Evolutionary conservation across 164 flowering plant species (phyloP).

Genomic region (Magnolia officinalis): DNA sequence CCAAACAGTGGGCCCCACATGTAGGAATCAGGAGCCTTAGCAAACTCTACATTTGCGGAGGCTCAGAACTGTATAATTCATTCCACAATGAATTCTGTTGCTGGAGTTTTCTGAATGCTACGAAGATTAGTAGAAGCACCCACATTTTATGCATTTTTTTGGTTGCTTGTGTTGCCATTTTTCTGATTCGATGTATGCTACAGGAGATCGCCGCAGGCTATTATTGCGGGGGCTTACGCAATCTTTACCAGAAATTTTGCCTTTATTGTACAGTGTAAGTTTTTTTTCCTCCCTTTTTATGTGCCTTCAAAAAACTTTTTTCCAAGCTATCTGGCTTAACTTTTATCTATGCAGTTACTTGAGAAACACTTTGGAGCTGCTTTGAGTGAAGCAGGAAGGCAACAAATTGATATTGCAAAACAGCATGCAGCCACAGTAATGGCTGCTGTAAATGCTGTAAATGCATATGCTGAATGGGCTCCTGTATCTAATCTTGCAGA

Average conservation of each 20-base stretch:
- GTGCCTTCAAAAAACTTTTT: not conserved
- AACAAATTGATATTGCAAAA: conserved; percentile 72
- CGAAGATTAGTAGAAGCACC: not conserved
- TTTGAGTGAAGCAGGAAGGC: conserved; percentile 63
- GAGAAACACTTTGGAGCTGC: conserved; percentile 96
- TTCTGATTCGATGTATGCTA: conserved; percentile 12
- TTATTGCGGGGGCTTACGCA: conserved; percentile 83
- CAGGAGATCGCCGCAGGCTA: conserved; percentile 89
- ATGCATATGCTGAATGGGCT: conserved; percentile 99
- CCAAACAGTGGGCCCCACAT: not conserved
- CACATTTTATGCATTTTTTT: not conserved
- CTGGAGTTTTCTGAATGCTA: not conserved
- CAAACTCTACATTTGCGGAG: not conserved
- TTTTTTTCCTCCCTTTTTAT: not conserved
- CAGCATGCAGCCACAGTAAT: conserved; percentile 86
- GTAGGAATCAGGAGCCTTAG: not conserved
- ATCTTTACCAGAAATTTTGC: conserved; percentile 84
- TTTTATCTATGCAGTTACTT: conserved; percentile 48
- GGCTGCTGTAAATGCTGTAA: conserved; percentile 81
- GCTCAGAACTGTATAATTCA: not conserved
- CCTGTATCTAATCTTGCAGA: conserved; percentile 85
- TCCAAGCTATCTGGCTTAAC: conserved; percentile 1
- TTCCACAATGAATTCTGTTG: not conserved
- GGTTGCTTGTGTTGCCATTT: conserved; percentile 9
- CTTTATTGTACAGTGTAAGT: conserved; percentile 73